Percentiles rank a stretch among this genome's conserved stretches.
Conservation (phyloP, 805 yeast genomes). For the Lipomyces yamanashiensis region DNA sequence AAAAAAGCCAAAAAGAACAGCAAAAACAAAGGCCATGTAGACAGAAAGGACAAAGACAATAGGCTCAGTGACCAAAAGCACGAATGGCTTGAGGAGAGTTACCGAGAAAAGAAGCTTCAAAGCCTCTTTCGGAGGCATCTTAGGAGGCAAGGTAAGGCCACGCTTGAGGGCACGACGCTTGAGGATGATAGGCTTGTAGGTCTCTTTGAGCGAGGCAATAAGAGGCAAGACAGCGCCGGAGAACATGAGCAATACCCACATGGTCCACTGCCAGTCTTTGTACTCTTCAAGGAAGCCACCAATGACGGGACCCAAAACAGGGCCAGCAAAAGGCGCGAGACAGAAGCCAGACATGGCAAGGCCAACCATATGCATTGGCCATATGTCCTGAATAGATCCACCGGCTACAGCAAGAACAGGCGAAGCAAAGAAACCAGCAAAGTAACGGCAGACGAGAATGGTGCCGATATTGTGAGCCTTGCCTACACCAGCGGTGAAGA, state of each 20-base stretch:
- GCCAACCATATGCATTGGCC: conserved; percentile 68
- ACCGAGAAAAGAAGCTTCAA: conserved; percentile 54
- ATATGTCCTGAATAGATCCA: conserved; percentile 76
- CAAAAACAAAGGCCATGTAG: conserved; percentile 59
- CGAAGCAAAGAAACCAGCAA: conserved; percentile 76
- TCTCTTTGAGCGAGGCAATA: conserved; percentile 60
- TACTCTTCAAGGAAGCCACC: conserved; percentile 60
- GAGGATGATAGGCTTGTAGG: conserved; percentile 71
- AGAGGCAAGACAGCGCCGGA: conserved; percentile 59
- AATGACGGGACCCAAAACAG: conserved; percentile 53
- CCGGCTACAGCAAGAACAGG: conserved; percentile 89
- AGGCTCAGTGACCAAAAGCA: conserved; percentile 75
- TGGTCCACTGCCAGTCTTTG: conserved; percentile 64
- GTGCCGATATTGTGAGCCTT: conserved; percentile 63
- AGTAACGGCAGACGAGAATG: conserved; percentile 69
- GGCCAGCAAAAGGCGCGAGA: conserved; percentile 65
- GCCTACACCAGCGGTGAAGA: conserved; percentile 38
- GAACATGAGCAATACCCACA: conserved; percentile 73
- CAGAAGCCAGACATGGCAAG: conserved; percentile 74
- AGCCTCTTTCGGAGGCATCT: conserved; percentile 43
- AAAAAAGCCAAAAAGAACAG: conserved; percentile 60
- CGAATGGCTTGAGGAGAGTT: conserved; percentile 64
- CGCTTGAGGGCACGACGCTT: conserved; percentile 63
- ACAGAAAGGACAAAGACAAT: conserved; percentile 63
- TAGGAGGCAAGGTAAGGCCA: conserved; percentile 48